Evolutionary conservation across 2,329 filamentous ascomycete genomes (phyloP).

Genomic region (Alternaria burnsii): DNA sequence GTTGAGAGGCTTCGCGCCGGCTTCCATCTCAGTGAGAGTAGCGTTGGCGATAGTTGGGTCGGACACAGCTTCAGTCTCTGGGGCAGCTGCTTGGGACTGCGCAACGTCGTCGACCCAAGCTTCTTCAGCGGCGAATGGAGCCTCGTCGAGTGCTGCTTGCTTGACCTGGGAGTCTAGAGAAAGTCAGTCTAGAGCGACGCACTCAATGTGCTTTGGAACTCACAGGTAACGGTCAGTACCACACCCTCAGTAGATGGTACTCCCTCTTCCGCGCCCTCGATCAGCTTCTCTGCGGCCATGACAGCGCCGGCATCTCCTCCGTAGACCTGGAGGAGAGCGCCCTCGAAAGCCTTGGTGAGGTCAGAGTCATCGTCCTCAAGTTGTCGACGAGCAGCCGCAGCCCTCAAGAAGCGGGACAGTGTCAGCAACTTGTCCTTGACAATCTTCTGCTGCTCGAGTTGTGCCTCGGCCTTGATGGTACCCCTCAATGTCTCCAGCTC

Average conservation of each 20-base stretch:
- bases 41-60: conserved; percentile 75
- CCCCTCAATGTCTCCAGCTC: conserved; percentile 65
- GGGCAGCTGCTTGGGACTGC: conserved; percentile 53
- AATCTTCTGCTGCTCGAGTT: conserved; percentile 57
- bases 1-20: conserved; percentile 40
- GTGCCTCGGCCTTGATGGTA: conserved; percentile 63
- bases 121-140: conserved; percentile 64
- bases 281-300: conserved; percentile 77
- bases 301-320: conserved; percentile 79
- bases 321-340: conserved; percentile 80
- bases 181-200: conserved; percentile 20
- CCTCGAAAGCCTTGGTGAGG: conserved; percentile 83
- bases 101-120: conserved; percentile 59
- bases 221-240: conserved; percentile 75
- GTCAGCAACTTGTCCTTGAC: conserved; percentile 71
- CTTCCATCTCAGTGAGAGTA: conserved; percentile 71
- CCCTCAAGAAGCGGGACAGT: conserved; percentile 80
- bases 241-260: conserved; percentile 72
- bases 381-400: conserved; percentile 77
- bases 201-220: conserved; percentile 42
- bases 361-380: conserved; percentile 75
- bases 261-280: conserved; percentile 73
- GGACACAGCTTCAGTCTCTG: conserved; percentile 53
- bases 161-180: conserved; percentile 66
- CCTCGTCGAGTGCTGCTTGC: conserved; percentile 57